Evolutionary conservation across 2,329 filamentous ascomycete species (phyloP).

Genomic region (Bertia moriformis): DNA sequence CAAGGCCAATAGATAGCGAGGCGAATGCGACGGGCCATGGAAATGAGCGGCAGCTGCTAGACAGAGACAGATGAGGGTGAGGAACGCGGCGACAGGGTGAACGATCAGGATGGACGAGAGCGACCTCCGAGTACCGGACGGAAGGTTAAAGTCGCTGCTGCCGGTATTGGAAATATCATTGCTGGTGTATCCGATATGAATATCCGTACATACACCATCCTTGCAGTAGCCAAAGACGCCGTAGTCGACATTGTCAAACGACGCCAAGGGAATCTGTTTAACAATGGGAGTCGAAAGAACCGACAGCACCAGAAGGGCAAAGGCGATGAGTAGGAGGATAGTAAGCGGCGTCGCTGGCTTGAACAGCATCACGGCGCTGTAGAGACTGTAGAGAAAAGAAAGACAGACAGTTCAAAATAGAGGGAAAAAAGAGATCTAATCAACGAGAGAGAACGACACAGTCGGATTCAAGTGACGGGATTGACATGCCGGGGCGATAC

Average conservation of each 20-base stretch:
- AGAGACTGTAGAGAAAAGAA: too few species aligned
- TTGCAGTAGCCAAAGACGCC: conserved; percentile 87
- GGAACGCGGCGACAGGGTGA: conserved; percentile 76
- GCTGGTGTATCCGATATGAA: conserved; percentile 74
- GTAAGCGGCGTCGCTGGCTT: conserved; percentile 75
- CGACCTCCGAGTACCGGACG: conserved; percentile 31
- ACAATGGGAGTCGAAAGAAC: conserved; percentile 87
- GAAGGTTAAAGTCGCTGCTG: conserved; percentile 39
- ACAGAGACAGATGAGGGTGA: conserved; percentile 72
- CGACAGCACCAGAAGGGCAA: conserved; percentile 70
- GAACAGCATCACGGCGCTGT: background rate
- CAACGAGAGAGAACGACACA: too few species aligned
- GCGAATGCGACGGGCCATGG: conserved; percentile 76
- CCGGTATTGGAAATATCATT: conserved; percentile 18
- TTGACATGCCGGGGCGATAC: too few species aligned
- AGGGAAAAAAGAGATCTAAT: too few species aligned
- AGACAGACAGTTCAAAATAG: too few species aligned
- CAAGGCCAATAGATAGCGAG: conserved; percentile 70
- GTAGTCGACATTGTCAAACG: conserved; percentile 63
- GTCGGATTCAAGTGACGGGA: too few species aligned
- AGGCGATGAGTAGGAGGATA: conserved; percentile 70
- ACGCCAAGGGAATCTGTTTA: conserved; percentile 68
- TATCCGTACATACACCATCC: conserved; percentile 46
- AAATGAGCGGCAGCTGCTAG: conserved; percentile 72
- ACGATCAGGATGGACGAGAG: conserved; percentile 85